These are phyloP conservation scores for Pythium chondricola DNA, from an alignment of 352 stramenopile genomes.

Conservation along the genomic window DNA sequence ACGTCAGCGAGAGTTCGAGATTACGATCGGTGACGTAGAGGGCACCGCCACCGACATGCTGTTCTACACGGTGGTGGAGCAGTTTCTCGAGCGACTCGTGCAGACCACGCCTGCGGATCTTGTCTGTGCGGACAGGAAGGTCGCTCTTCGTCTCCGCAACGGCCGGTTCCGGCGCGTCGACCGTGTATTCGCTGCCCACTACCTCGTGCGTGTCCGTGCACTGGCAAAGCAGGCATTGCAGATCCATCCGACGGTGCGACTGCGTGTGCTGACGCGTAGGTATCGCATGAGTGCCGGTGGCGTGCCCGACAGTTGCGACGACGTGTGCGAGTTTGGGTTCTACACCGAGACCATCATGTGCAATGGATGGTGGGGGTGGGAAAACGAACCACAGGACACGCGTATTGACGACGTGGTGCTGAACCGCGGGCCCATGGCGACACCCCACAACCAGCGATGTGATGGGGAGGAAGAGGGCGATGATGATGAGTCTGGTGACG, in stretches of 20 bases:
- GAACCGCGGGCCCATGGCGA: background rate
- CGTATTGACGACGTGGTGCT: slow-evolving; percentile 6
- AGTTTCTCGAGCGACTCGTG: slow-evolving; percentile 3
- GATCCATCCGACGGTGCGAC: slow-evolving; percentile 3
- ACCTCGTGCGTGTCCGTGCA: background rate
- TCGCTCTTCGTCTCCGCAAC: slow-evolving; percentile 15
- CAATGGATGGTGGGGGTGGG: slow-evolving; percentile 13
- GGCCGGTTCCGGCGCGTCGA: background rate
- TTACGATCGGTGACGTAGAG: slow-evolving; percentile 6
- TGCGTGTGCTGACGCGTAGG: slow-evolving; percentile 1
- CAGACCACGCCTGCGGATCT: background rate
- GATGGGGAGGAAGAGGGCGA: background rate
- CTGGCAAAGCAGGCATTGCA: background rate
- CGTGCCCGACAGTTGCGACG: background rate
- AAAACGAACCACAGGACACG: slow-evolving; percentile 9
- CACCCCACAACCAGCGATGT: background rate
- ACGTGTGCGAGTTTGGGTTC: slow-evolving; percentile 12
- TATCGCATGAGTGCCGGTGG: background rate
- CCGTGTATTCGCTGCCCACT: slow-evolving; percentile 2
- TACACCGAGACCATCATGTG: background rate
- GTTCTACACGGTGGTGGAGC: slow-evolving; percentile 8
- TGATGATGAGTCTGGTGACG: background rate
- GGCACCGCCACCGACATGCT: slow-evolving; percentile 7
- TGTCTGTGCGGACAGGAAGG: slow-evolving; percentile 1
- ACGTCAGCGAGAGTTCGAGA: slow-evolving; percentile 3